A percentile compares a stretch with the other conserved stretches of the same genome.
phyloP scores from a whole-genome alignment of 192 early-diverging fungal species.

The Nowakowskiella sp. region DNA sequence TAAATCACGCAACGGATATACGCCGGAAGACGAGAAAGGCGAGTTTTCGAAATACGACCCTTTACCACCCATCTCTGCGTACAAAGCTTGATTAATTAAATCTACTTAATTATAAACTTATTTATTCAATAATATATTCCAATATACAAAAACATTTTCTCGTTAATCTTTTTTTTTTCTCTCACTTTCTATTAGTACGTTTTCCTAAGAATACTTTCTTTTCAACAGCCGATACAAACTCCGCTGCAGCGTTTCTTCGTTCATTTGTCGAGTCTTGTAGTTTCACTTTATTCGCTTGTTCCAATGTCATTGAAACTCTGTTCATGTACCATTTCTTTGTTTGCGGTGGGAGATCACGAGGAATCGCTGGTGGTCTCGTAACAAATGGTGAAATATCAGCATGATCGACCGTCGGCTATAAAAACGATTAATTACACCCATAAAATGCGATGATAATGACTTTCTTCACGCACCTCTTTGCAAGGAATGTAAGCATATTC shows the following conservation, averaged over 20 bases:
- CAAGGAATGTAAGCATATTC: conserved; percentile 27
- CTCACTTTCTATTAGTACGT: no score
- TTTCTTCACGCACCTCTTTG: conserved; percentile 20
- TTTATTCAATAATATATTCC: no score
- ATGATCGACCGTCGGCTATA: conserved; percentile 27
- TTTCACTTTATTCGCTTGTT: conserved; percentile 6
- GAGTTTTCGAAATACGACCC: conserved; percentile 16
- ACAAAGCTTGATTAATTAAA: neutral
- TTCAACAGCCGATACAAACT: conserved; percentile 35
- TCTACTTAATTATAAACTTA: no score
- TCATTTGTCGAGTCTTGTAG: neutral
- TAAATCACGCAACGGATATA: neutral
- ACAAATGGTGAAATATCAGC: conserved; percentile 32
- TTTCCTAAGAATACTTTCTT: conserved; percentile 31
- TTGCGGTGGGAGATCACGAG: conserved; percentile 31
- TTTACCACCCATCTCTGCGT: conserved; percentile 9
- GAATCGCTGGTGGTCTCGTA: conserved; percentile 45
- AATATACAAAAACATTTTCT: conserved; percentile 3
- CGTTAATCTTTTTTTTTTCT: conserved; percentile 15
- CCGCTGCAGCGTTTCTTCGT: conserved; percentile 25
- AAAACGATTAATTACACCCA: no score
- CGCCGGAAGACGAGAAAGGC: neutral
- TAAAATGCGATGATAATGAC: neutral
- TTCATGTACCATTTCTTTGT: conserved; percentile 52
- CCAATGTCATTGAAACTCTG: conserved; percentile 45